Evolutionary conservation across 805 yeast species (phyloP).

Genomic region (Limtongozyma cylindracea): DNA sequence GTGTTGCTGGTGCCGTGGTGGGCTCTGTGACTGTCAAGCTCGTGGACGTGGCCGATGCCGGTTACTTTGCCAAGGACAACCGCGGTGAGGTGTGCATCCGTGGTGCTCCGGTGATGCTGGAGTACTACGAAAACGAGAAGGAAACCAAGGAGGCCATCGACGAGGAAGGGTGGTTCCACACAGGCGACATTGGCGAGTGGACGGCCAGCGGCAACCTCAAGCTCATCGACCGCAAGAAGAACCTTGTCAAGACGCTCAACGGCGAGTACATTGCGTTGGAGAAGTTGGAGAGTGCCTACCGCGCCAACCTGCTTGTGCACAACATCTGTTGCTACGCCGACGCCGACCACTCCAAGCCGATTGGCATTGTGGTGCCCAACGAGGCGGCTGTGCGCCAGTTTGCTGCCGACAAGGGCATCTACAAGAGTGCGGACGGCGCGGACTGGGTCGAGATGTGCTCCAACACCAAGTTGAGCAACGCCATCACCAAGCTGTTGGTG

Average conservation of each 20-base stretch:
- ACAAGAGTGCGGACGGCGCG: constrained; percentile 17
- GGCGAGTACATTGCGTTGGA: constrained; percentile 97
- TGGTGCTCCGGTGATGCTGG: constrained; percentile 50
- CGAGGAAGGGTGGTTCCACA: constrained; percentile 82
- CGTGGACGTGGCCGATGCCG: constrained; percentile 77
- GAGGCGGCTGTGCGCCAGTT: constrained; percentile 30
- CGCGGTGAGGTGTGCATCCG: constrained; percentile 80
- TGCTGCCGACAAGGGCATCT: constrained; percentile 22
- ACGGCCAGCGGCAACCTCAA: constrained; percentile 51
- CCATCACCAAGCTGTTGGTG: constrained; percentile 30
- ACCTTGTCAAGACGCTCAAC: constrained; percentile 81
- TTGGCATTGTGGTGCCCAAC: constrained; percentile 74
- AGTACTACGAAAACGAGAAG: constrained; percentile 61
- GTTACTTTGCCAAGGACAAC: constrained; percentile 68
- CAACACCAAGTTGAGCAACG: constrained; percentile 27
- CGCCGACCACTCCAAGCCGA: constrained; percentile 64
- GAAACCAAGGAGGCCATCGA: constrained; percentile 63
- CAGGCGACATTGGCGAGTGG: constrained; percentile 97
- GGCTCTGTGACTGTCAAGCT: constrained; percentile 74
- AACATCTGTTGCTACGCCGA: constrained; percentile 92
- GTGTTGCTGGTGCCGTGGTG: constrained; percentile 60
- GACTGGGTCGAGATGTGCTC: constrained; percentile 19
- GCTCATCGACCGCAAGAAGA: constrained; percentile 86
- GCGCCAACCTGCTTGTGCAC: constrained; percentile 51
- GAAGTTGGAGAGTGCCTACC: constrained; percentile 74